Percentiles rank a stretch among this genome's conserved stretches.
Evolutionary conservation across 176 grass and related monocot genomes (phyloP).

Genomic region (Eragrostis nindensis): DNA sequence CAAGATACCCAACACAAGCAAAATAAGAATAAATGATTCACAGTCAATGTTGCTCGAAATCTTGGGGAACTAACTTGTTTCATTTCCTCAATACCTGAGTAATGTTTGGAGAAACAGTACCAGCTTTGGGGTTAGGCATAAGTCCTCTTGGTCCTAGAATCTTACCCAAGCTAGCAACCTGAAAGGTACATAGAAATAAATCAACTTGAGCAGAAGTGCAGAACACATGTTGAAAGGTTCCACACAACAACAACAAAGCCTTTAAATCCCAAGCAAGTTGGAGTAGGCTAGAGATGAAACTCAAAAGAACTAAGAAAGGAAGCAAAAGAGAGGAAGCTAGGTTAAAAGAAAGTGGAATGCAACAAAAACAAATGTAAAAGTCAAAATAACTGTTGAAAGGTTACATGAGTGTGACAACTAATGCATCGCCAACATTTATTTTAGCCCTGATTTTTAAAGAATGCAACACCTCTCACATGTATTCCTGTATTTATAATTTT

Average conservation of each 20-base stretch:
- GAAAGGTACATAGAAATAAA: conserved; percentile 37
- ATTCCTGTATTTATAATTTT: not conserved
- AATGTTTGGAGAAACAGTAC: conserved; percentile 91
- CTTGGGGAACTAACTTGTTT: conserved; percentile 1
- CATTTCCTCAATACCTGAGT: conserved; percentile 65
- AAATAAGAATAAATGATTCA: conserved; percentile 28
- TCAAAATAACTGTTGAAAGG: not conserved
- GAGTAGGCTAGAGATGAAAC: no score
- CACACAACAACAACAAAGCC: not conserved
- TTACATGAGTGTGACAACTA: not conserved
- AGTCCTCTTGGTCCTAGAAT: conserved; percentile 99
- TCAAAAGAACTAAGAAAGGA: no score
- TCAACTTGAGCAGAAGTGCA: conserved; percentile 1
- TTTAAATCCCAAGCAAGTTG: no score
- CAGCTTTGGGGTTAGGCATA: conserved; percentile 99
- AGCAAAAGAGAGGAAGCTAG: no score
- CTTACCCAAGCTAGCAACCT: conserved; percentile 91
- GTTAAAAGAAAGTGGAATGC: no score
- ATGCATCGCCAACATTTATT: not conserved
- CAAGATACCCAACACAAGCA: conserved; percentile 19
- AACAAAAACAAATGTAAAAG: no score
- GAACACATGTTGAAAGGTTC: not conserved
- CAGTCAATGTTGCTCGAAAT: conserved; percentile 29
- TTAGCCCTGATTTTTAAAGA: conserved; percentile 9
- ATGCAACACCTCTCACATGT: conserved; percentile 4